These are phyloP conservation scores for Trichoderma aggressivum DNA, from an alignment of 2,329 filamentous ascomycete genomes.

Conservation along the genomic window DNA sequence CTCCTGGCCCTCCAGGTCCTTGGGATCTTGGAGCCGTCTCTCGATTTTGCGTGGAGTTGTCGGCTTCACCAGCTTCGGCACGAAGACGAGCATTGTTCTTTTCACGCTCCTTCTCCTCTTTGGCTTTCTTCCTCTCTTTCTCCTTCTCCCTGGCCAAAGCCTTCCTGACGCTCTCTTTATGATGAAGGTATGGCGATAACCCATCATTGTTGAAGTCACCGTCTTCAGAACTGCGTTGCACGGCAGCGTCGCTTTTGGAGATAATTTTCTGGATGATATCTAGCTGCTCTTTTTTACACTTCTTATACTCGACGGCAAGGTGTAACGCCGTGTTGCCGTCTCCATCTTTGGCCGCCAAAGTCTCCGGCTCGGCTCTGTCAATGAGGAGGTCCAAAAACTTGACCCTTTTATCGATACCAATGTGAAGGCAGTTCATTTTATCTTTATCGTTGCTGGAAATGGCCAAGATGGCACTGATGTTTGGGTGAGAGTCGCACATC, in stretches of 20 bases:
- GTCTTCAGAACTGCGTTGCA: background rate
- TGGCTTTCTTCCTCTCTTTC: slow-evolving; percentile 11
- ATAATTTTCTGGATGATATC: slow-evolving; percentile 22
- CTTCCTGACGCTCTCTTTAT: slow-evolving; percentile 20
- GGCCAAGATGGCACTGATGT: slow-evolving; percentile 14
- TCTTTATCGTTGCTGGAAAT: slow-evolving; percentile 14
- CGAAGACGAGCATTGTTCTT: background rate
- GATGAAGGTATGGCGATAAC: slow-evolving; percentile 22
- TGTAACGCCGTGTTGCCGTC: slow-evolving; percentile 25
- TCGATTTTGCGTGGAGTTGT: background rate
- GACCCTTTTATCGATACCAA: slow-evolving; percentile 21
- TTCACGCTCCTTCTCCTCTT: slow-evolving; percentile 14
- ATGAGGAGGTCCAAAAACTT: slow-evolving; percentile 22
- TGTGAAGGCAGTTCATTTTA: slow-evolving; percentile 19
- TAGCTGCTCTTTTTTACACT: slow-evolving; percentile 23
- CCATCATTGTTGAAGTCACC: slow-evolving; percentile 22
- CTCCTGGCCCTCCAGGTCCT: background rate
- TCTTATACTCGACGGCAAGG: slow-evolving; percentile 25
- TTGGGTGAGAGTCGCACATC: slow-evolving; percentile 18
- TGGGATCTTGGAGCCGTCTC: background rate
- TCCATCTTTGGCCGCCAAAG: slow-evolving; percentile 19
- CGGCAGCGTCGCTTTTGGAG: slow-evolving; percentile 19
- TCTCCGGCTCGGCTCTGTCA: slow-evolving; percentile 17
- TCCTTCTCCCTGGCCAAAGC: slow-evolving; percentile 3
- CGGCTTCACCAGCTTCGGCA: background rate